phyloP scores from a whole-genome alignment of 2,329 filamentous ascomycete species.

The Tolypocladium endophyticum region DNA sequence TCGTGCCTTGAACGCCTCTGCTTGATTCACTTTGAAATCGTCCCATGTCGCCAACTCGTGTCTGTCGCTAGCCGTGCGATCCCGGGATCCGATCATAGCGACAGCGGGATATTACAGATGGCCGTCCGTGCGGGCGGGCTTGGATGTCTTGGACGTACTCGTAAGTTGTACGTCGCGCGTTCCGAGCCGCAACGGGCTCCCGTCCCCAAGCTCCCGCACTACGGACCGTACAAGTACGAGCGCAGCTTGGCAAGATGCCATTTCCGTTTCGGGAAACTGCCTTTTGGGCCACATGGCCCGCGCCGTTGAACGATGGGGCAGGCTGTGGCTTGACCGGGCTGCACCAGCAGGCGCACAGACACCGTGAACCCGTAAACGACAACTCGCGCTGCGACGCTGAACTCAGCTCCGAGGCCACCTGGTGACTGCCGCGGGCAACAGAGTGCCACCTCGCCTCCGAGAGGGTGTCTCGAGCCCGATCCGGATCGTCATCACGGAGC shows the following conservation, averaged over 20 bases:
- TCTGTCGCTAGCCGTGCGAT: neutral
- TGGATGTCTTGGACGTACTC: neutral
- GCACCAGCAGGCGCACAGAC: neutral
- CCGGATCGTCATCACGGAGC: neutral
- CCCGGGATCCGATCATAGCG: neutral
- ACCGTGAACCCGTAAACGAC: neutral
- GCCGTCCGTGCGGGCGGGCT: neutral
- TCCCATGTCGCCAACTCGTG: neutral
- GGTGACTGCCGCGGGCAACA: neutral
- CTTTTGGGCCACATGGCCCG: neutral
- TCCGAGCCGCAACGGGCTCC: neutral
- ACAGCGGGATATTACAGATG: neutral
- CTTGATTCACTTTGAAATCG: neutral
- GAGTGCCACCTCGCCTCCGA: neutral
- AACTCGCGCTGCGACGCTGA: neutral
- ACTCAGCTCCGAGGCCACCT: neutral
- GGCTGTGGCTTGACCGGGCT: neutral
- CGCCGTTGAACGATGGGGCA: neutral
- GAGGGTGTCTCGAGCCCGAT: neutral
- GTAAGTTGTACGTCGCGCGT: too few species aligned
- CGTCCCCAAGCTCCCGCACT: neutral
- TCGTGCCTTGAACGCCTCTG: neutral
- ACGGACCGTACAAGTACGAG: too few species aligned
- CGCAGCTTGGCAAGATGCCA: neutral
- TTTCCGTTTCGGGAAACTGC: neutral